Conservation (phyloP, 768 basidiomycete genomes). For the Rhodotorula toruloides region DNA sequence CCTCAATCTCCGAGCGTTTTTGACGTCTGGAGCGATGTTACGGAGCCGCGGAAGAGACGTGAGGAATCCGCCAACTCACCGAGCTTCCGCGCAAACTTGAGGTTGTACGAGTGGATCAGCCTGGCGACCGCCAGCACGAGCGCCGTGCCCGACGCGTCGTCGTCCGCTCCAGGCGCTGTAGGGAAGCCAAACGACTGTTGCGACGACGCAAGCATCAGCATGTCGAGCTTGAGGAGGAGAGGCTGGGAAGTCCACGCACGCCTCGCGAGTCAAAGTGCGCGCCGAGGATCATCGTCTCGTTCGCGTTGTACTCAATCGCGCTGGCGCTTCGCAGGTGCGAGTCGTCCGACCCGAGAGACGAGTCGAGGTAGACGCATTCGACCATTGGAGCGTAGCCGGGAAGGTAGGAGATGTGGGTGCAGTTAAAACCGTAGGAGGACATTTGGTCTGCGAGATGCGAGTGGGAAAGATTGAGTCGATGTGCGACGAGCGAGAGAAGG, state of each 20-base stretch:
- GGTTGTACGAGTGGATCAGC: conserved; percentile 18
- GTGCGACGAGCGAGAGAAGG: neutral
- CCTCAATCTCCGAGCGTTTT: no score
- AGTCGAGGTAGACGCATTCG: conserved; percentile 28
- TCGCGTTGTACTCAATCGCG: neutral
- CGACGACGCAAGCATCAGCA: neutral
- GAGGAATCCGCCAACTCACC: neutral
- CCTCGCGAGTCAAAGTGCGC: conserved; percentile 43
- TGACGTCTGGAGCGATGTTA: neutral
- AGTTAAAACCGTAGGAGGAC: conserved; percentile 18
- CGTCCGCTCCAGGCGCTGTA: conserved; percentile 27
- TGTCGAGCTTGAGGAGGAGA: neutral
- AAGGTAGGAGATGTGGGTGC: conserved; percentile 15
- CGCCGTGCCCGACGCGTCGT: conserved; percentile 32
- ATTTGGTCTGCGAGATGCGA: conserved; percentile 15
- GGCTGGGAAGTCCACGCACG: conserved; percentile 22
- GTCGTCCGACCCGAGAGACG: neutral
- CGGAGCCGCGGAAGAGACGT: conserved; percentile 9
- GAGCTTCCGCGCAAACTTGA: conserved; percentile 36
- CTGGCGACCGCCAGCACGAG: conserved; percentile 40
- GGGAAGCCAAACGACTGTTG: conserved; percentile 34
- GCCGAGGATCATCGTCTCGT: conserved; percentile 39
- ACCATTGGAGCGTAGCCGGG: conserved; percentile 27
- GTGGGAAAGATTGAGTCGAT: neutral
- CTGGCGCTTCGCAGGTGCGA: no score